Evolutionary conservation across 805 yeast genomes (phyloP), one percentile per base, ranked within the genome.

Genomic region (Teunomyces lycoperdinae): DNA sequence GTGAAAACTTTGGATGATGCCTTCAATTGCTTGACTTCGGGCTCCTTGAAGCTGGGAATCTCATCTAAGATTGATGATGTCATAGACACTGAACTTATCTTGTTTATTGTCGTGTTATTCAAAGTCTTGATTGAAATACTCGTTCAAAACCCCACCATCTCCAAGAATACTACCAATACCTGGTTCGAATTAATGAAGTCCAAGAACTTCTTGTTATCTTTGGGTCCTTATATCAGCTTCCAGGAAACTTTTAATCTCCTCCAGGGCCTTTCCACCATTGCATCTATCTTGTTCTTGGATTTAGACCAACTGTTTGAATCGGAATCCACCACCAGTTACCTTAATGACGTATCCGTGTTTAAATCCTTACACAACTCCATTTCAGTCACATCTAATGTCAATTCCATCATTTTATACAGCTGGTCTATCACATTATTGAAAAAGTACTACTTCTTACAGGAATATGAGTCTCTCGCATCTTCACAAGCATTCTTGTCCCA

Each of bases 401-500:
- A 79, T 50, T 67, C 87, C 2, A 61, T 85, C 9, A 67, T 83
- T 0, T 61, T 80, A 39, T 85, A 84, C 58, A 76, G 81, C 17
- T 87, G 92, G 92, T 78, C 87, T 28, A 77, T 84, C 10, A 62
- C 83, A 9, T 59, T 83, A 9, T 79, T 80, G 53, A 67, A 84
- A 17, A 81, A 83, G 50, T 70, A 71, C 6, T 67, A 74, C 16
- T 57, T 77, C 2, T 56, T 78, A n/a, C 73, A 73, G 39, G 77
- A 75, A 35, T 58, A 58, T 14, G 66, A 73, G 27, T 59, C 66
- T 32, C 31, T 34, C 10, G 30, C 43, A 26, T 13, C 35, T 8
- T 31, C 50, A 32, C 14, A 28, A 10, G 14, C 29, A 5, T 46
- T 43, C 14, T 30, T 47, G 26, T 26, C 46, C 10, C 39, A 42